Conservation (phyloP, 192 early-diverging fungal species). For the Coemansia sp. region DNA sequence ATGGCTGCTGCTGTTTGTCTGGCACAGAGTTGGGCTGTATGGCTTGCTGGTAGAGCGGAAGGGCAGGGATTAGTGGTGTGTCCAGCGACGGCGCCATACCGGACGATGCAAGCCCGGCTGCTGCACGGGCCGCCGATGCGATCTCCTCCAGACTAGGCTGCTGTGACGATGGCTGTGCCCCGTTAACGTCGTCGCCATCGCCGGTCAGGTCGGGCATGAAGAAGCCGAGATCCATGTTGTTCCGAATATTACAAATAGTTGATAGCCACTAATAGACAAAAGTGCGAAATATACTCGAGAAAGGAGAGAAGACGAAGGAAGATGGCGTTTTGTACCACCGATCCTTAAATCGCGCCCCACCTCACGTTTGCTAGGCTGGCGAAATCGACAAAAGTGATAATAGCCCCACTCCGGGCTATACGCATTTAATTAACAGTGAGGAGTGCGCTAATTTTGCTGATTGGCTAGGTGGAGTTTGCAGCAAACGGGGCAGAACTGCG, state of each 20-base stretch:
- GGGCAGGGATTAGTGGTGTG: no score
- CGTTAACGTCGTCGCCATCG: neutral
- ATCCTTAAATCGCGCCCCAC: neutral
- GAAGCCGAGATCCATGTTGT: constrained; percentile 3
- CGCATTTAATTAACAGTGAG: neutral
- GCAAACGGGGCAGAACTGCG: constrained; percentile 34
- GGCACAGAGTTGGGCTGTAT: no score
- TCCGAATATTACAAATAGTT: no score
- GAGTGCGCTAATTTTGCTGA: neutral
- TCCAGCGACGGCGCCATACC: neutral
- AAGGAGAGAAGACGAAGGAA: neutral
- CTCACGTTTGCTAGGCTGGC: no score
- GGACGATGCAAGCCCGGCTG: neutral
- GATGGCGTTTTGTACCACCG: neutral
- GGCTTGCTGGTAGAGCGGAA: no score
- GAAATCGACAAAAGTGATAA: no score
- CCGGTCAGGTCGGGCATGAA: neutral
- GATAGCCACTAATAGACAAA: neutral
- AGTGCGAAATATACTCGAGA: no score
- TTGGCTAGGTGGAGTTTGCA: neutral
- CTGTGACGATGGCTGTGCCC: neutral
- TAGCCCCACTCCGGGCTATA: no score
- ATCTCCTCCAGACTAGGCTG: constrained; percentile 16
- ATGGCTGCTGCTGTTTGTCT: neutral
- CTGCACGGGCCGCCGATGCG: constrained; percentile 5